Evolutionary conservation across 495 filamentous ascomycete genomes (phyloP), one percentile per base, ranked within the genome.

Genomic region (Corynascus novoguineensis): DNA sequence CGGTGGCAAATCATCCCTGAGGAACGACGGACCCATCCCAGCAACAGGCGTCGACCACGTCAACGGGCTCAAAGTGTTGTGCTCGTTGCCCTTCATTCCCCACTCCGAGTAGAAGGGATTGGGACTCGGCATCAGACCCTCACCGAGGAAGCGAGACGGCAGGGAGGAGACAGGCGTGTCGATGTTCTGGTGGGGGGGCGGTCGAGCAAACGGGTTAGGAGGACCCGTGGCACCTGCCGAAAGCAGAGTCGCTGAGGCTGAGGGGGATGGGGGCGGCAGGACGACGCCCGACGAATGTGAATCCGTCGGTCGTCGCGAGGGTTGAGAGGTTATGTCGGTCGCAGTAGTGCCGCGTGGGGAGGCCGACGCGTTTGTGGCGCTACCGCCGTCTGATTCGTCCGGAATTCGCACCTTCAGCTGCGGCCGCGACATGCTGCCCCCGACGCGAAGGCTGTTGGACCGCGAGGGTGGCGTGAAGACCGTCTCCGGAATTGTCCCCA

Each of bases 151-250:
- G 24, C 92, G 82, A 47, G 88, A 93, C 2, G 93, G 93, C 8
- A 98, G 78, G 3, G 93, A 92, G n/a, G 92, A 97, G n/a, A 96
- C 92, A 0, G 93, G 93, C 4, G 93, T 97, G 63, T 97, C 91
- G 58, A 91, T 92, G 60, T 80, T 83, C 38, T 81, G 68, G 67
- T 83, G 69, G 5, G 88, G 86, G 37, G 77, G 76, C 5, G 91
- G 93, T 40, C 92, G 81, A 2, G 95, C 93, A 68, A 97, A 98
- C 3, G 93, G 93, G 73, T 98, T 98, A 5, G 90, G 88, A 21
- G 93, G 93, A 0, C 93, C 93, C 53, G 85, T 86, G 5, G 95
- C 95, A 14, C 95, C 95, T 3, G 93, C 93, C 53, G 89, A 95
- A 45, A 96, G 75, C 27, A 97, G 79, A 3, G 89, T 83, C n/a